Percentiles rank a stretch among this genome's conserved stretches.
phyloP scores from a whole-genome alignment of 345 rosid genomes.

The Salix koriyanagi region DNA sequence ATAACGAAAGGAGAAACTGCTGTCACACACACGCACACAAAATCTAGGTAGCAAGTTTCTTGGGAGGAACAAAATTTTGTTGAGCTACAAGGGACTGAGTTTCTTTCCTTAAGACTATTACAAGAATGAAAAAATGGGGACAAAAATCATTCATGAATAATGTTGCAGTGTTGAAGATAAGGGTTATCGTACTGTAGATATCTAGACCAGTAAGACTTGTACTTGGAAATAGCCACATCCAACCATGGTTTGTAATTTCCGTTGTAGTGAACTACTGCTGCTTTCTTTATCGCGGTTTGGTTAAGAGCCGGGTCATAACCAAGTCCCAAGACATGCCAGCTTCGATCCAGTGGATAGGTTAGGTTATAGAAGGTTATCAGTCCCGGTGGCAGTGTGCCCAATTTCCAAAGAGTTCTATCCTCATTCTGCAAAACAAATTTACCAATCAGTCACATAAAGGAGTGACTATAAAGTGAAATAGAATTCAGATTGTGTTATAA shows the following conservation, averaged over 20 bases:
- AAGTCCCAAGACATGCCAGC: constrained; percentile 92
- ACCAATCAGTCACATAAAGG: constrained; percentile 6
- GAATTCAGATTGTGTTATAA: neutral
- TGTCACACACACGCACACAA: neutral
- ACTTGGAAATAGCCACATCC: constrained; percentile 80
- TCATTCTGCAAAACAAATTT: constrained; percentile 63
- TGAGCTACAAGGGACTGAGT: neutral
- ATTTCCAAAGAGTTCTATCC: constrained; percentile 95
- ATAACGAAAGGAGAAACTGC: neutral
- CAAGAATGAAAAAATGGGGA: neutral
- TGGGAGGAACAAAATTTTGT: neutral
- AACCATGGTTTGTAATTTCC: constrained; percentile 99
- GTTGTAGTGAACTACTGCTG: constrained; percentile 89
- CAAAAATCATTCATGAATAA: constrained; percentile 32
- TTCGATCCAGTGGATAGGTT: constrained; percentile 68
- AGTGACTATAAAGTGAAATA: neutral
- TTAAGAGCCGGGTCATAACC: constrained; percentile 98
- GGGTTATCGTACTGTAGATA: constrained; percentile 66
- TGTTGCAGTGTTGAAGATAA: constrained; percentile 64
- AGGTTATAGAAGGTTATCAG: constrained; percentile 91
- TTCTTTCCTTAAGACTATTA: neutral
- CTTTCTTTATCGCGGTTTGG: constrained; percentile 80
- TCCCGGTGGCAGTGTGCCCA: constrained; percentile 94
- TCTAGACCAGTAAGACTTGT: constrained; percentile 83
- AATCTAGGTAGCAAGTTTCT: neutral